These are phyloP conservation scores for Lachancea fermentati DNA, from an alignment of 805 yeast genomes.

Conservation along the genomic window DNA sequence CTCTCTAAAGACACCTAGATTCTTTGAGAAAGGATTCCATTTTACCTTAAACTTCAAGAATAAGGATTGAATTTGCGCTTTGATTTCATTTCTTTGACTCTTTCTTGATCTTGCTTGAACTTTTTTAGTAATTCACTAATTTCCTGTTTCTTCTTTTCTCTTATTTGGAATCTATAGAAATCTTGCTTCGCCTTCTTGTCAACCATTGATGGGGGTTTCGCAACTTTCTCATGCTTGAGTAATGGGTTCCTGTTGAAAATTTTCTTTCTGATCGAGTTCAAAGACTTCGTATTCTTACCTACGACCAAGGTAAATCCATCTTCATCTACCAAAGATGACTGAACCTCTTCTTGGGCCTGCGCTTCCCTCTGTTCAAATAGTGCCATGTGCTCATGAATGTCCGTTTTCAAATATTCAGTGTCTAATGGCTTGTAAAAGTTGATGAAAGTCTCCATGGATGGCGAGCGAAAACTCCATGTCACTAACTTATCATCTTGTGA, in stretches of 20 bases:
- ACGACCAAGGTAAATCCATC: slow-evolving; percentile 93
- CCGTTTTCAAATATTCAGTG: slow-evolving; percentile 44
- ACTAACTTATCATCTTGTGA: slow-evolving; percentile 32
- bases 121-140: slow-evolving; percentile 80
- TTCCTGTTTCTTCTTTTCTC: slow-evolving; percentile 88
- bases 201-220: slow-evolving; percentile 38
- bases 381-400: slow-evolving; percentile 56
- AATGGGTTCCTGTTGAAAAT: slow-evolving; percentile 31
- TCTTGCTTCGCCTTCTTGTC: slow-evolving; percentile 71
- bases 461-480: slow-evolving; percentile 33
- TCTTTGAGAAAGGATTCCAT: background rate
- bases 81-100: slow-evolving; percentile 70
- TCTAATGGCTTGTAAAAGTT: slow-evolving; percentile 40
- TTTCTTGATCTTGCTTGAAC: slow-evolving; percentile 87
- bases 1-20: background rate
- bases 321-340: slow-evolving; percentile 69
- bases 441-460: slow-evolving; percentile 40
- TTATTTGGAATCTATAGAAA: slow-evolving; percentile 92
- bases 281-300: slow-evolving; percentile 77
- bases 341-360: slow-evolving; percentile 48
- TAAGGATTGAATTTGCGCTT: slow-evolving; percentile 84
- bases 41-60: slow-evolving; percentile 28
- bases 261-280: slow-evolving; percentile 35
- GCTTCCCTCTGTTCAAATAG: slow-evolving; percentile 69
- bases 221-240: slow-evolving; percentile 26